phyloP scores from a whole-genome alignment of 495 filamentous ascomycete species.

The Baudoinia panamericana region DNA sequence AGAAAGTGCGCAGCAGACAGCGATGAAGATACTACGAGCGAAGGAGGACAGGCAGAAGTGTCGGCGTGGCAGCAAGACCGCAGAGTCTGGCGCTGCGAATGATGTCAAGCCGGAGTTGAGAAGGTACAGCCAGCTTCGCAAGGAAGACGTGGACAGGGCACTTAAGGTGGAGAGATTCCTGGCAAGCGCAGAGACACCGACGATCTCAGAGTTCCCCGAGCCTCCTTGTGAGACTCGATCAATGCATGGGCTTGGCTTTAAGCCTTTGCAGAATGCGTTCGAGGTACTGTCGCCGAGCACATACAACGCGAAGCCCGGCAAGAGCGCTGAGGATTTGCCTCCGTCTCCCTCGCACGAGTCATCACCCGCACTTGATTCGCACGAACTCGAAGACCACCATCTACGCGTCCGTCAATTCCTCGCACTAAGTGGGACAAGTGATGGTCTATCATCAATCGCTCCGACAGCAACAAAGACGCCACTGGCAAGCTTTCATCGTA shows the following conservation, averaged over 20 bases:
- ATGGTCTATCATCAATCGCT: too few species aligned
- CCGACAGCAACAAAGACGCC: too few species aligned
- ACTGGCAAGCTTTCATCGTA: too few species aligned
- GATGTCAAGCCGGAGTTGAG: slow-evolving; percentile 3
- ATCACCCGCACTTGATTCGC: not conserved
- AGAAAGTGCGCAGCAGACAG: slow-evolving; percentile 8
- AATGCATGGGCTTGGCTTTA: not conserved
- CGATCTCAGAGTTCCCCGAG: slow-evolving; percentile 9
- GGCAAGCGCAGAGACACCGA: not conserved
- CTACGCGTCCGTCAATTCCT: slow-evolving; percentile 6
- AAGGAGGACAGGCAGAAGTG: slow-evolving; percentile 4
- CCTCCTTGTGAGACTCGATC: slow-evolving; percentile 1
- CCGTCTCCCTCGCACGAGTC: not conserved
- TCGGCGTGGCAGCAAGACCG: slow-evolving; percentile 2
- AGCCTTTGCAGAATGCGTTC: slow-evolving; percentile 7
- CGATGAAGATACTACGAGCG: slow-evolving; percentile 9
- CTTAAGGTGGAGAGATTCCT: slow-evolving; percentile 14
- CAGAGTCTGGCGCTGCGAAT: not conserved
- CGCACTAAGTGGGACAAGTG: not conserved
- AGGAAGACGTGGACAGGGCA: slow-evolving; percentile 17
- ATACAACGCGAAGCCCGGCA: not conserved
- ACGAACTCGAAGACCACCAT: slow-evolving; percentile 16
- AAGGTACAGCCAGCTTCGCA: slow-evolving; percentile 9
- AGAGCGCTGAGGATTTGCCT: not conserved
- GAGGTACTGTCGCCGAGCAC: slow-evolving; percentile 9